These are phyloP conservation scores for Diaporthe amygdali DNA, from an alignment of 2,329 filamentous ascomycete species.

Conservation along the genomic window DNA sequence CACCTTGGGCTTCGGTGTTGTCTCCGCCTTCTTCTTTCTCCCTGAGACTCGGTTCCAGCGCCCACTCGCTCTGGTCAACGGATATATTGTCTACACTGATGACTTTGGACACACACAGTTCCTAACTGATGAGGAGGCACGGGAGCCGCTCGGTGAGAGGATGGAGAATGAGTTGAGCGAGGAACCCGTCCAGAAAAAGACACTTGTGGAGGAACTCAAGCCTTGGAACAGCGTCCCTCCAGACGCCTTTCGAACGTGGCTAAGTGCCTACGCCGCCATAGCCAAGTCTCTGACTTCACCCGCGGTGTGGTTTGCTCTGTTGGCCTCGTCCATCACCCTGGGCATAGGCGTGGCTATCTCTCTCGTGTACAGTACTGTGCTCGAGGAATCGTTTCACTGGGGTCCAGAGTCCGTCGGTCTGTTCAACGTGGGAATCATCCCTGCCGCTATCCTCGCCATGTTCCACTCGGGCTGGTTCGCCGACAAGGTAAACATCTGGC, in stretches of 20 bases:
- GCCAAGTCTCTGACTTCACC: neutral
- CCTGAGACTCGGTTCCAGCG: neutral
- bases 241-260: neutral
- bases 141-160: neutral
- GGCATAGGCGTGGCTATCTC: neutral
- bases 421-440: neutral
- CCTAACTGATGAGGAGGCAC: neutral
- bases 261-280: neutral
- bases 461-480: constrained; percentile 4
- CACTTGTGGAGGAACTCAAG: neutral
- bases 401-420: neutral
- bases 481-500: constrained; percentile 31
- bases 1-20: neutral
- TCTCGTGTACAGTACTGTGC: neutral
- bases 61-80: constrained; percentile 5
- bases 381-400: neutral
- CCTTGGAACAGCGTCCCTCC: neutral
- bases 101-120: neutral
- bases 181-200: neutral
- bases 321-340: neutral
- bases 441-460: neutral
- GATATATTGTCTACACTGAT: neutral
- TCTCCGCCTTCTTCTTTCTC: neutral
- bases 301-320: neutral
- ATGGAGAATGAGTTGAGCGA: neutral